Evolutionary conservation across 257 asterid genomes (phyloP), one percentile per base, ranked within the genome.

Genomic region (Knoxia roxburghii): DNA sequence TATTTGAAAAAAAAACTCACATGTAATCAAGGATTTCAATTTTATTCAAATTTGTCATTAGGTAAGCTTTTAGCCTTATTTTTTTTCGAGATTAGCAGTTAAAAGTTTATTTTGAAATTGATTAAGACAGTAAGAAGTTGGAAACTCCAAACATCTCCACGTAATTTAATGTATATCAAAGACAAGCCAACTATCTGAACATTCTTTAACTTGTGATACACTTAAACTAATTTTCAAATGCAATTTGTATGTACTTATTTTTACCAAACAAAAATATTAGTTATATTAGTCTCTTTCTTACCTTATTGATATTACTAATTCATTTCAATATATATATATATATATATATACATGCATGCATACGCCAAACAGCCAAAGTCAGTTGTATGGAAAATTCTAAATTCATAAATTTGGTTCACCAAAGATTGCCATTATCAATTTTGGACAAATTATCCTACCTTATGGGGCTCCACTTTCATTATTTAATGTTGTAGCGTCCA

Each of bases 131-230:
- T 33, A 39, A 12, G 52, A 52, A 61, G 15, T 13, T 13, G 46
- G 13, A 41, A 46, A 13, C 48, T 40, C 33, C 29, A n/a, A 23
- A 39, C 10, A 23, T 0, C 2, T 20, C 24, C 37, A n/a, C 35
- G 23, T n/a, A 50, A 50, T 50, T 21, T 9, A 61, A 13, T 61
- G 50, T 21, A 12, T 39, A 14, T 33, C 37, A 5, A 21, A 48
- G 53, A 48, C 53, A 5, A 17, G 0, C 24, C 24, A 48, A 20
- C 53, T 4, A 17, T 17, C 0, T 0, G 27, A 50, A 50, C 53
- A 48, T 40, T 17, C 30, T 61, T 39, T 61, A 61, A 61, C 66
- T 61, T 61, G 66, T 39, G 66, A 61, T 7, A 61, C 33, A 39
- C 12, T 35, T 3, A 21, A 61, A 23, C 17, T 40, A 18, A 15